Evolutionary conservation across 306 rosid genomes (phyloP).

Genomic region (Dalbergia oliveri): DNA sequence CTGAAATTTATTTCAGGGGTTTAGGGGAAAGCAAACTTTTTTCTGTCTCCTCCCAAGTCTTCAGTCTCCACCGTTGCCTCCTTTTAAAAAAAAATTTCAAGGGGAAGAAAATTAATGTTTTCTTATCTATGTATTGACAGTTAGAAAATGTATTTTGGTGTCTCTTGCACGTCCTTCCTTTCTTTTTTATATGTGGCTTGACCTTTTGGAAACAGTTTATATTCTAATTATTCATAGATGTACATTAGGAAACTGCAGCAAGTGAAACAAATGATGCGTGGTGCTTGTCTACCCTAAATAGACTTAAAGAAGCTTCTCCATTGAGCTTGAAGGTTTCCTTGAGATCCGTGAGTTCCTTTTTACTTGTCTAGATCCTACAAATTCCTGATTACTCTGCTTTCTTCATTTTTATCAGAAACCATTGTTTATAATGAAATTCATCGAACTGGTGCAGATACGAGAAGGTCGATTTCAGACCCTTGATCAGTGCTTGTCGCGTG

Average conservation of each 20-base stretch:
- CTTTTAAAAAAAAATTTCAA: background rate
- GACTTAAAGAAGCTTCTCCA: conserved; percentile 89
- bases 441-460: conserved; percentile 65
- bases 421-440: conserved; percentile 9
- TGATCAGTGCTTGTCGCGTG: conserved; percentile 87
- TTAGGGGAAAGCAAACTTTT: background rate
- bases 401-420: conserved; percentile 14
- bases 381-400: conserved; percentile 7
- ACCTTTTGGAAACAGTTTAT: conserved; percentile 7
- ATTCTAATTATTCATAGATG: conserved; percentile 26
- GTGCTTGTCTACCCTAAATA: conserved; percentile 72
- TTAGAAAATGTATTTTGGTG: conserved; percentile 33
- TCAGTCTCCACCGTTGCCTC: background rate
- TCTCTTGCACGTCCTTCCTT: conserved; percentile 27
- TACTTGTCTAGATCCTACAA: conserved; percentile 23
- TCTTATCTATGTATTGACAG: background rate
- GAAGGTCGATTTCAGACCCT: conserved; percentile 88
- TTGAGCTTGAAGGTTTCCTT: conserved; percentile 90
- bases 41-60: background rate
- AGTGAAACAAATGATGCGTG: conserved; percentile 76
- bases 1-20: background rate
- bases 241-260: conserved; percentile 70
- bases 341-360: conserved; percentile 77
- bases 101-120: background rate
- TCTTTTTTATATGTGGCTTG: background rate